Conservation (phyloP, 73 alveolate genomes). For the Tetrahymena elliotti region DNA sequence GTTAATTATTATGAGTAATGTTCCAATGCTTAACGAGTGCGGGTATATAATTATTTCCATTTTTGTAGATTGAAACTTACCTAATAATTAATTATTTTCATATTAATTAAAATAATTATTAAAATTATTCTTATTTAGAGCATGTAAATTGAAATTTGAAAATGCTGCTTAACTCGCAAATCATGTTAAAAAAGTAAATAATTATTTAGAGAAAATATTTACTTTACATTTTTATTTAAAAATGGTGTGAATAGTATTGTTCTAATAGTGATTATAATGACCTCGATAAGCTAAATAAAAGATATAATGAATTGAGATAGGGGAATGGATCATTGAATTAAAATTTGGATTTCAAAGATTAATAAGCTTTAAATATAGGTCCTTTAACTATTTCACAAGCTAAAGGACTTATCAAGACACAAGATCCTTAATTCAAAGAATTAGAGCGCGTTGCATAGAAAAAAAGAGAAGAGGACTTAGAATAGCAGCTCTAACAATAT, state of each 20-base stretch:
- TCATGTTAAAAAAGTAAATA: slow-evolving; percentile 37
- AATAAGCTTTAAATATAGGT: slow-evolving; percentile 25
- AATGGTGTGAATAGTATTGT: neutral
- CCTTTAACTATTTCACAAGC: slow-evolving; percentile 16
- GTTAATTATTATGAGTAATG: neutral
- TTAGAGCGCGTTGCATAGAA: slow-evolving; percentile 14
- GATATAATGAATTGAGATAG: slow-evolving; percentile 1
- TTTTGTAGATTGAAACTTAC: neutral
- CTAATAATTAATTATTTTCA: no score
- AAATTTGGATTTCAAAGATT: slow-evolving; percentile 5
- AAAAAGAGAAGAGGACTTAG: slow-evolving; percentile 38
- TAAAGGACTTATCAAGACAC: slow-evolving; percentile 6
- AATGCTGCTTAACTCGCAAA: slow-evolving; percentile 33
- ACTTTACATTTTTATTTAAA: no score
- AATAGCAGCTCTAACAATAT: slow-evolving; percentile 4
- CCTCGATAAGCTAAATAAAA: slow-evolving; percentile 13
- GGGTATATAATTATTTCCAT: neutral
- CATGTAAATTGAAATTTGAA: slow-evolving; percentile 32
- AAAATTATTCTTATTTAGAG: neutral
- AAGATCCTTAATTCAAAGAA: slow-evolving; percentile 31
- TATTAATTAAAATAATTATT: no score
- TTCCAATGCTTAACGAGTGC: neutral
- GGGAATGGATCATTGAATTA: slow-evolving; percentile 19
- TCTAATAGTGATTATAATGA: slow-evolving; percentile 20
- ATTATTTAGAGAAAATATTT: no score